phyloP scores from a whole-genome alignment of 345 rosid genomes.

The Populus nigra region DNA sequence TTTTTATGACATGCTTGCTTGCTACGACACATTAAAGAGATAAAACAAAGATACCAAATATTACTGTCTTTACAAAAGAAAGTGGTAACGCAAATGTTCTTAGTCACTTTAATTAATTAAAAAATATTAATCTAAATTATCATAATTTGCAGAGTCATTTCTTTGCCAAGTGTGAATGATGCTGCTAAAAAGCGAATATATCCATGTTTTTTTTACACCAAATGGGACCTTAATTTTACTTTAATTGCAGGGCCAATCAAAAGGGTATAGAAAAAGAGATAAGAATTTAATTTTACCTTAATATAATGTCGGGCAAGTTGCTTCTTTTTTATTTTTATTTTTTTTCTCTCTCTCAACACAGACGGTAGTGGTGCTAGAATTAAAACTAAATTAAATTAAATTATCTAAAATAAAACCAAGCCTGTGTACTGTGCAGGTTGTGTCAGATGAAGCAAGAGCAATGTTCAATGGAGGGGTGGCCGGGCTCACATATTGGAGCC shows the following conservation, averaged over 20 bases:
- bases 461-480: conserved; percentile 31
- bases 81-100: not conserved
- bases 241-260: not conserved
- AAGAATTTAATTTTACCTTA: not conserved
- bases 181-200: not conserved
- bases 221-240: not conserved
- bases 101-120: too few species aligned
- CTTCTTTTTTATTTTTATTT: not conserved
- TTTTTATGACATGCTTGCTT: not conserved
- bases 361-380: not conserved
- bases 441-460: conserved; percentile 31
- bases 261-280: not conserved
- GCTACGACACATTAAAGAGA: not conserved
- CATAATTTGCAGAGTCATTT: not conserved
- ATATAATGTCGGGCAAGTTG: not conserved
- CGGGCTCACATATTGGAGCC: conserved; percentile 33
- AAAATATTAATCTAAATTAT: too few species aligned
- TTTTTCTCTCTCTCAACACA: too few species aligned
- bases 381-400: not conserved
- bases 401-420: not conserved
- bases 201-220: not conserved
- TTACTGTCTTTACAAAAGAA: not conserved
- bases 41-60: not conserved
- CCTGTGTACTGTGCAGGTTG: conserved; percentile 10
- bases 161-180: not conserved